Evolutionary conservation across 163 green algal species (phyloP), one percentile per base, ranked within the genome.

Genomic region (Coccomyxa subellipsoidea): DNA sequence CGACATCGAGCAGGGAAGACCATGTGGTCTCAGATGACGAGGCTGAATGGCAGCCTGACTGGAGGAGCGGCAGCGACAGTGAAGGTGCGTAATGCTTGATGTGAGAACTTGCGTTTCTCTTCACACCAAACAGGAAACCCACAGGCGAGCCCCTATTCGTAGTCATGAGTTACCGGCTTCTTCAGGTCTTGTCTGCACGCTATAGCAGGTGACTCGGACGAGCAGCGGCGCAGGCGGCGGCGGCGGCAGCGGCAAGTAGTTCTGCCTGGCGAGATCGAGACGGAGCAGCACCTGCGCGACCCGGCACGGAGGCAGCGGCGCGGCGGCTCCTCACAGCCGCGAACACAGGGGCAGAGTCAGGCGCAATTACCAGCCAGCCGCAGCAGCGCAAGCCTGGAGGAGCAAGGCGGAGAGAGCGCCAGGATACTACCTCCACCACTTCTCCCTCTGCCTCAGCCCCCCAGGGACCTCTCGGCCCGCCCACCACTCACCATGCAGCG

Each of bases 211-310:
- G 66, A 34, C 18, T 32, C 66, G 27, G 66, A 73, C 8, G 66
- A 12, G 66, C 66, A 73, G 47, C 47, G 47, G 29, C 66, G 66
- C 66, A 73, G 27, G 66, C 66, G 66, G 29, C 66, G 66, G 47
- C 47, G 47, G 29, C 66, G 27, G 29, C 27, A 8, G 8, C 66
- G 66, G 21, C 66, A 34, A 23, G 18, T 73, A 23, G 66, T 73
- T 8, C n/a, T 73, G 66, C 66, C 66, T 34, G 66, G 66, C 29
- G 66, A 73, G n/a, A 7, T 73, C 66, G 66, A 73, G 66, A 32
- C 2, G 66, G 66, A 73, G 66, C 66, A 73, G 66, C 66, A 73
- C 66, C 66, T 73, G 66, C 66, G 66, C 66, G 66, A 73, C 27
- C 66, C 66, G 10, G n/a, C 27, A 23, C 66, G 66, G 21, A 18